Evolutionary conservation across 2,329 filamentous ascomycete genomes (phyloP), one percentile per base, ranked within the genome.

Genomic region (Chalaropsis thielavioides): DNA sequence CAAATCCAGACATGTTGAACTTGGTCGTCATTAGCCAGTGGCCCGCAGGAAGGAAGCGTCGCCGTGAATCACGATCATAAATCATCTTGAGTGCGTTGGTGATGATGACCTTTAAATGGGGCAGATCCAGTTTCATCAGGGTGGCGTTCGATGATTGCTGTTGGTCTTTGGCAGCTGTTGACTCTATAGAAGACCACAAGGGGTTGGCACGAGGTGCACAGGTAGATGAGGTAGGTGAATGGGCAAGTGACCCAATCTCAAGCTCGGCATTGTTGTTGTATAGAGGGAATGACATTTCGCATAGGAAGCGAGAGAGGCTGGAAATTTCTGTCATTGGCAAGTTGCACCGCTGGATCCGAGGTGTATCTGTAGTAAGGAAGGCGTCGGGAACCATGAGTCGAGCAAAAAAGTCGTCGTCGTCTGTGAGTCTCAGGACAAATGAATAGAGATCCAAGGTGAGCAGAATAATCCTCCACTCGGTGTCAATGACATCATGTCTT

Each of bases 371-470:
- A 35, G 73, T 76, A 60, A 71, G 69, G 6, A 11, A 31, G 7
- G 17, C 8, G 41, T 60, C 51, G 3, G 41, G 15, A 19, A 51
- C 31, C 78, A 76, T 76, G 68, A 82, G 76, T 64, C 80, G 80
- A 65, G 84, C 82, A 68, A 95, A 88, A 72, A 99, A 99, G 70
- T 99, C 94, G 69, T 97, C 92, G 68, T 99, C 94, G 70, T 99
- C 94, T 73, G 92, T 95, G 41, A 97, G 84, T 70, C 94, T 88
- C 13, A 97, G 78, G 1, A 96, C 84, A 72, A 97, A 97, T 1
- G 88, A 90, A 72, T 96, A 99, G 0, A 99, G 81, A 71, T 99
- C 94, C 5, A 99, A 80, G 72, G 99, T 97, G 0, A 99, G 81
- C 0, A 97, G 78, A 51, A 96, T 83, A 0, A 94, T 86, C 19